Evolutionary conservation across 306 rosid genomes (phyloP), one percentile per base, ranked within the genome.

Genomic region (Dalbergia oliveri): DNA sequence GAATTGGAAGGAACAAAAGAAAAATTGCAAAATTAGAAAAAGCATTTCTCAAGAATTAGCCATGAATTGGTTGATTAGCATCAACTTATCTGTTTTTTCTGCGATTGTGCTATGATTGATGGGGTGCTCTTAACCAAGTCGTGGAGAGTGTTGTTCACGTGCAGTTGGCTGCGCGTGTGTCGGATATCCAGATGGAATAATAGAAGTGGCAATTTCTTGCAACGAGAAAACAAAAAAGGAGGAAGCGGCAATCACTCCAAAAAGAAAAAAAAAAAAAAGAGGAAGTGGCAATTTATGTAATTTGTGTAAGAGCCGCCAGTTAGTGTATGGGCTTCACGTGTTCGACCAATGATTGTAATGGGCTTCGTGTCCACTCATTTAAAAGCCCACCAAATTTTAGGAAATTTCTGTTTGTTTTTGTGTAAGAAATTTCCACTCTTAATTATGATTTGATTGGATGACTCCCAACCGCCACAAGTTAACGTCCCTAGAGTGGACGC

Each of bases 261-360:
- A 2, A 2, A 26, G 1, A 26, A 26, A 26, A 26, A 26, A 2
- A 26, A 26, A 26, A 26, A 2, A 1, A 1, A 0, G 1, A 26
- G 31, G 31, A 26, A 26, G 31, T 26, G 31, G 31, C 3, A 26
- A 26, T 26, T 26, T 26, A 26, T 5, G 75, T 34, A 23, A 57
- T 18, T 12, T 16, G 53, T 19, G 62, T 43, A 5, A 11, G 81
- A 59, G 81, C 77, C 71, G 81, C 81, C 72, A 68, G 72, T 67
- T 75, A 34, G 34, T 6, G 19, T 12, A 6, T 11, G 80, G 35
- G 11, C 47, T 44, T 81, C 77, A 81, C 84, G 77, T 58, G 81
- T 35, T 58, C 4, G 15, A 78, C 34, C 45, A 66, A 68, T 75
- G 41, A 68, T 49, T 75, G 72, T 66, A 3, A 37, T 23, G 66